A percentile compares a stretch with the other conserved stretches of the same genome.
phyloP scores from a whole-genome alignment of 257 asterid species.

The Gardenia jasminoides region DNA sequence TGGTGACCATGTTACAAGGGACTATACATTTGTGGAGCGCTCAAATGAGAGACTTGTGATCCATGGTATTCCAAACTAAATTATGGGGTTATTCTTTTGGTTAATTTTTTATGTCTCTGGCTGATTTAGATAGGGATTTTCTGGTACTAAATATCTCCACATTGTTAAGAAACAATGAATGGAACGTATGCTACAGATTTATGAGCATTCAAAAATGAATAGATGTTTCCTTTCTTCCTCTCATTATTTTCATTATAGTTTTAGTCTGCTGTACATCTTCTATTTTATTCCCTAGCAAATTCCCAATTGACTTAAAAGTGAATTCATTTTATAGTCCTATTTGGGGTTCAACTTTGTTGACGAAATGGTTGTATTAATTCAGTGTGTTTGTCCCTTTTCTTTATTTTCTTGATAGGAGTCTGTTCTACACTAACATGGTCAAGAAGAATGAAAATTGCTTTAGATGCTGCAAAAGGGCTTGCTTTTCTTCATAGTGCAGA shows the following conservation, averaged over 20 bases:
- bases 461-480: slow-evolving; percentile 95
- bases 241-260: not conserved
- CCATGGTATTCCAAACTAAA: not conserved
- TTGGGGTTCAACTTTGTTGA: not conserved
- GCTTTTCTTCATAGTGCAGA: slow-evolving; percentile 96
- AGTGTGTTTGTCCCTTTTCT: slow-evolving; percentile 22
- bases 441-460: slow-evolving; percentile 75
- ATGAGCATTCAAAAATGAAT: too few species aligned
- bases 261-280: not conserved
- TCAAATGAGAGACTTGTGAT: not conserved
- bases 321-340: not conserved
- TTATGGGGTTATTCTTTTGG: not conserved
- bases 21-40: not conserved
- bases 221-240: not conserved
- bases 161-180: not conserved
- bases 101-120: not conserved
- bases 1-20: not conserved
- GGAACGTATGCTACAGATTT: not conserved
- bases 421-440: slow-evolving; percentile 71
- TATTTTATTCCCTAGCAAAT: not conserved
- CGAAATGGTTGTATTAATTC: slow-evolving; percentile 1
- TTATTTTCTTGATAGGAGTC: slow-evolving; percentile 53
- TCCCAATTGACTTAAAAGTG: not conserved
- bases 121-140: not conserved
- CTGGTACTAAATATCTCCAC: not conserved